Evolutionary conservation across 768 basidiomycete species (phyloP).

Genomic region (Brasilioporus rufonigricans): DNA sequence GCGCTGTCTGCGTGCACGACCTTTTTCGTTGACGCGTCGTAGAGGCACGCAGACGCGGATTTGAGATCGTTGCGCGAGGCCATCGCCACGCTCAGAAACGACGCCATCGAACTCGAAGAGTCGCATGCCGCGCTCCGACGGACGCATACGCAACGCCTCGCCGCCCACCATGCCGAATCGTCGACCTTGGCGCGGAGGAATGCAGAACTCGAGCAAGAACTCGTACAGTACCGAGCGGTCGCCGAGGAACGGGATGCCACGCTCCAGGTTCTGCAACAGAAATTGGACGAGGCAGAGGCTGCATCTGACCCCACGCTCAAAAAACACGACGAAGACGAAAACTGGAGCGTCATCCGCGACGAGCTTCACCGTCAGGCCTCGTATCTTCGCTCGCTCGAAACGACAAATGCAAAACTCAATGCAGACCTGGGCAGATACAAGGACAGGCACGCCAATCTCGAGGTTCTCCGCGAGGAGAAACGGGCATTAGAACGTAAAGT

Average conservation of each 20-base stretch:
- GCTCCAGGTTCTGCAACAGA: constrained; percentile 44
- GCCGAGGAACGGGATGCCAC: constrained; percentile 42
- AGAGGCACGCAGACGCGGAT: constrained; percentile 53
- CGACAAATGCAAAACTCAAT: constrained; percentile 52
- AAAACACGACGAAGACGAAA: constrained; percentile 44
- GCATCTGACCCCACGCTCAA: constrained; percentile 31
- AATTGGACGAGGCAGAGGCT: constrained; percentile 44
- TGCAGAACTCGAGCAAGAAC: constrained; percentile 46
- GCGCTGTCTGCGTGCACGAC: neutral
- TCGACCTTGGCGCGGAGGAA: constrained; percentile 46
- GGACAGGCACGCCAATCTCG: constrained; percentile 57
- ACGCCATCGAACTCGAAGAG: constrained; percentile 62
- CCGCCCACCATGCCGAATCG: constrained; percentile 51
- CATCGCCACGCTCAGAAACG: constrained; percentile 50
- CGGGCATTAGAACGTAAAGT: constrained; percentile 56
- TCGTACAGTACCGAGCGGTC: constrained; percentile 39
- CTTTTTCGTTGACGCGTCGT: neutral
- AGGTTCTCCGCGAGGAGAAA: constrained; percentile 76
- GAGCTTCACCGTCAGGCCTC: constrained; percentile 66
- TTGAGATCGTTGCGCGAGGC: constrained; percentile 49
- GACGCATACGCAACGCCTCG: constrained; percentile 46
- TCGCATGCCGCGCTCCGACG: constrained; percentile 47
- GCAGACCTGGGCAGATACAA: constrained; percentile 53
- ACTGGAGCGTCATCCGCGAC: constrained; percentile 61
- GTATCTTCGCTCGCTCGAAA: constrained; percentile 60